Base-by-base conservation (phyloP, 192 early-diverging fungal species). In the Coemansia sp. region DNA sequence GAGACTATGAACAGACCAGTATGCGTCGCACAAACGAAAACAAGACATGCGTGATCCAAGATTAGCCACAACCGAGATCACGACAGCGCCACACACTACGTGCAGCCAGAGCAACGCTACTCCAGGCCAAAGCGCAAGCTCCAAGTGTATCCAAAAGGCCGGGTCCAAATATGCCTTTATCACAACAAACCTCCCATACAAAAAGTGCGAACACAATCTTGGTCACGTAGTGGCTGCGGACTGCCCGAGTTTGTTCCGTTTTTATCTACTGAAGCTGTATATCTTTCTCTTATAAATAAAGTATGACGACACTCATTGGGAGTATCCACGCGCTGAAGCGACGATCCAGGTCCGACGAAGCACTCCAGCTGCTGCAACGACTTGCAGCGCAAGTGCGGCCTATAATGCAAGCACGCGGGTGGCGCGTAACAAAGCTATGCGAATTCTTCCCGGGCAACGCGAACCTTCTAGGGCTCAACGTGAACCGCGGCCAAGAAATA, bases 401-500 rank as follows among this genome's bases (percentile, higher is more conserved):
- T n/a, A 53, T 72, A 18, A 80, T 80, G 76, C 37, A 48, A n/a
- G 37, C 32, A 33, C 76, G 70, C 53, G 44, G 60, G 1, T 80
- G 76, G 76, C 48, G 48, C 5, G 76, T 80, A 6, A 22, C 11
- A 10, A 37, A 22, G 8, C 24, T 80, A 26, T 60, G 67, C 33
- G 76, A 80, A 53, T 73, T 80, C 53, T 70, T 57, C 29, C 76
- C 76, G 3, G 35, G 56, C 14, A 58, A 69, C 26, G 14, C 67
- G 1, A 56, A 37, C 8, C 76, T 80, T 11, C 60, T 67, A 1
- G 76, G 76, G 1, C 60, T 73, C 34, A 80, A 80, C 36, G 61
- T 80, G 29, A 73, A 80, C 54, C 52, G 27, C 9, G 76, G 76
- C 0, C 38, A 53, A 2, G 76, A 80, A 54, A 70, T 80, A 43